A percentile compares a stretch with the other conserved stretches of the same genome.
phyloP scores from a whole-genome alignment of 1,139 yeast species.

The Yamadazyma songkhlaensis region DNA sequence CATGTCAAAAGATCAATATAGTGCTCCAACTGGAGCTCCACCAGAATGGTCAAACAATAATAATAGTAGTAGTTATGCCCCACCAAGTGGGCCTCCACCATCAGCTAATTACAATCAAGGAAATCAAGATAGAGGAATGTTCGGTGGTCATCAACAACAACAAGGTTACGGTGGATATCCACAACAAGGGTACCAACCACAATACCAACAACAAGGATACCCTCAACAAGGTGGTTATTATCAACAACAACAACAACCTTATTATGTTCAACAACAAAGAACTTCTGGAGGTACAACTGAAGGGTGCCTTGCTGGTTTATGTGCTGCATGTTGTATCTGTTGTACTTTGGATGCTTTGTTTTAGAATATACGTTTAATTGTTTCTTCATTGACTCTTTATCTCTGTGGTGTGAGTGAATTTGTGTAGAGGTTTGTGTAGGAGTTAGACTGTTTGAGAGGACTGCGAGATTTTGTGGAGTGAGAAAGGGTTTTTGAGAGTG shows the following conservation, averaged over 20 bases:
- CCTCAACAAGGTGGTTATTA: conserved; percentile 39
- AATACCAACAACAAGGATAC: conserved; percentile 20
- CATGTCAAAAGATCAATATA: conserved; percentile 23
- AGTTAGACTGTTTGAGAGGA: no score
- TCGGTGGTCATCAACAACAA: conserved; percentile 26
- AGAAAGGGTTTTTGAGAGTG: no score
- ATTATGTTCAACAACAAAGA: conserved; percentile 54
- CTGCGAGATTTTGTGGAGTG: no score
- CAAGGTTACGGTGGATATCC: conserved; percentile 15
- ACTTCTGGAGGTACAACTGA: conserved; percentile 12
- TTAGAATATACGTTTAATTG: conserved; percentile 22
- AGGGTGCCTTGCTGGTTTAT: conserved; percentile 65
- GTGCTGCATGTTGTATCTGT: conserved; percentile 72
- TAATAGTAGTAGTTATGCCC: conserved; percentile 11
- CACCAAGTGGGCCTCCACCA: conserved; percentile 31
- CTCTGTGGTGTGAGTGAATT: no score
- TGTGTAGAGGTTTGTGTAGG: no score
- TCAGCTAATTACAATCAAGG: conserved; percentile 27
- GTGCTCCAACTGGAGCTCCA: conserved; percentile 48
- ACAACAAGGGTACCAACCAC: conserved; percentile 42
- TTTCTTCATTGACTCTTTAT: background rate
- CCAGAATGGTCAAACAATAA: conserved; percentile 36
- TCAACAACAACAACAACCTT: conserved; percentile 58
- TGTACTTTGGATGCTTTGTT: conserved; percentile 69
- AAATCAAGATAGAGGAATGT: conserved; percentile 30